Evolutionary conservation across 1,284 basidiomycete genomes (phyloP).

Genomic region (Austroboletus novae-zelandiae): DNA sequence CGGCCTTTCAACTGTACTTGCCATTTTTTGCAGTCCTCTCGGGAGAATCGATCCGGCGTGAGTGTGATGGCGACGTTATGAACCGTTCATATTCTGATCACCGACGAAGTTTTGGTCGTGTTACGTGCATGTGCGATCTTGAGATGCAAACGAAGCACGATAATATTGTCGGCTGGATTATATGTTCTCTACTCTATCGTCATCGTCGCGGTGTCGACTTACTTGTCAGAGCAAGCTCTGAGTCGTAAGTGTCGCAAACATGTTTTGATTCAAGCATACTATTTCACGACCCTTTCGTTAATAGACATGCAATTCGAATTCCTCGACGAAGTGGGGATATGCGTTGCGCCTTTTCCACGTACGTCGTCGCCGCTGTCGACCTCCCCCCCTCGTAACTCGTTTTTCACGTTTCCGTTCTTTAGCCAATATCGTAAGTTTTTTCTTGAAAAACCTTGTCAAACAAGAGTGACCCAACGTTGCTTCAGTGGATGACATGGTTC

Average conservation of each 20-base stretch:
- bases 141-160: constrained; percentile 7
- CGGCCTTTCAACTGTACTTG: constrained; percentile 1
- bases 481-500: constrained; percentile 16
- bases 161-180: background rate
- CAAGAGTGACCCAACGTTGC: background rate
- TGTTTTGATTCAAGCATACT: background rate
- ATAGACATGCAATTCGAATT: constrained; percentile 8
- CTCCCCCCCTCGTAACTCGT: background rate
- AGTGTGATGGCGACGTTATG: background rate
- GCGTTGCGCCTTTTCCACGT: constrained; percentile 4
- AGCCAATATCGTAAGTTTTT: constrained; percentile 14
- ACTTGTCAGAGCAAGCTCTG: background rate
- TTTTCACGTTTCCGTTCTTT: background rate
- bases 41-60: constrained; percentile 24
- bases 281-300: background rate
- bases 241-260: constrained; percentile 9
- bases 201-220: background rate
- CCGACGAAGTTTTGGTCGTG: constrained; percentile 18
- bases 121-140: constrained; percentile 23
- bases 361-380: constrained; percentile 1
- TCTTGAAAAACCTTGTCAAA: background rate
- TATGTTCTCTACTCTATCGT: constrained; percentile 11
- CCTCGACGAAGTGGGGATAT: constrained; percentile 11
- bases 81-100: background rate
- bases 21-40: constrained; percentile 13